A percentile compares a stretch with the other conserved stretches of the same genome.
Evolutionary conservation across 2,329 filamentous ascomycete genomes (phyloP).

Genomic region (Tolypocladium tropicale): DNA sequence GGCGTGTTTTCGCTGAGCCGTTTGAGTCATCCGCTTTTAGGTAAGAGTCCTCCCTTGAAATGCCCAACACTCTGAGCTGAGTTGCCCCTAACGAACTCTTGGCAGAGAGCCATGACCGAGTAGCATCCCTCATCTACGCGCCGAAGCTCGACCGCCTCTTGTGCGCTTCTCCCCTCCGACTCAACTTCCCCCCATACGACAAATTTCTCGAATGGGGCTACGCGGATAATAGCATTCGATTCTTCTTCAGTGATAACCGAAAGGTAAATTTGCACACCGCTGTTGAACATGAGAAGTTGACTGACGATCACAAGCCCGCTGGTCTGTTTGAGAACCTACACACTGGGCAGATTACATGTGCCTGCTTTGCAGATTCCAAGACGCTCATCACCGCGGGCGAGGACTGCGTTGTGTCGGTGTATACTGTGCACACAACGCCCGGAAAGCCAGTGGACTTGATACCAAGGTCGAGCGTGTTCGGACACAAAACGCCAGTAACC

Average conservation of each 20-base stretch:
- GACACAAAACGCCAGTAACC: conserved; percentile 76
- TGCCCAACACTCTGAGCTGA: too few species aligned
- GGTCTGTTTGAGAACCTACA: conserved; percentile 92
- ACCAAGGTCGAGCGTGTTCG: conserved; percentile 73
- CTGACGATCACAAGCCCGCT: conserved; percentile 41
- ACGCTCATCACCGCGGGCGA: conserved; percentile 86
- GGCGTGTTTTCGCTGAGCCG: conserved; percentile 66
- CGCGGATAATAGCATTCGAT: conserved; percentile 82
- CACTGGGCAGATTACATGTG: conserved; percentile 76
- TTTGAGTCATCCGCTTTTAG: conserved; percentile 67
- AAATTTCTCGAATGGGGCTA: conserved; percentile 96
- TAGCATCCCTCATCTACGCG: conserved; percentile 69
- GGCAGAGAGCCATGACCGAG: conserved; percentile 60
- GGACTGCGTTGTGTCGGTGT: conserved; percentile 84
- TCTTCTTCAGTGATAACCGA: conserved; percentile 75
- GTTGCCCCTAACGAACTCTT: neutral
- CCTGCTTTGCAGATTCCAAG: conserved; percentile 78
- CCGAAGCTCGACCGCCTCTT: conserved; percentile 73
- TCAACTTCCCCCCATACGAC: conserved; percentile 87
- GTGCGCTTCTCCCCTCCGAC: conserved; percentile 71
- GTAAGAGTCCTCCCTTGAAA: conserved; percentile 22
- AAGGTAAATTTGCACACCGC: conserved; percentile 37
- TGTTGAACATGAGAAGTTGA: conserved; percentile 1
- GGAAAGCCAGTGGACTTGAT: conserved; percentile 68
- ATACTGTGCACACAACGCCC: conserved; percentile 54